A percentile compares a stretch with the other conserved stretches of the same genome.
Conservation (phyloP, 352 stramenopile genomes). For the Globisporangium spiculum region DNA sequence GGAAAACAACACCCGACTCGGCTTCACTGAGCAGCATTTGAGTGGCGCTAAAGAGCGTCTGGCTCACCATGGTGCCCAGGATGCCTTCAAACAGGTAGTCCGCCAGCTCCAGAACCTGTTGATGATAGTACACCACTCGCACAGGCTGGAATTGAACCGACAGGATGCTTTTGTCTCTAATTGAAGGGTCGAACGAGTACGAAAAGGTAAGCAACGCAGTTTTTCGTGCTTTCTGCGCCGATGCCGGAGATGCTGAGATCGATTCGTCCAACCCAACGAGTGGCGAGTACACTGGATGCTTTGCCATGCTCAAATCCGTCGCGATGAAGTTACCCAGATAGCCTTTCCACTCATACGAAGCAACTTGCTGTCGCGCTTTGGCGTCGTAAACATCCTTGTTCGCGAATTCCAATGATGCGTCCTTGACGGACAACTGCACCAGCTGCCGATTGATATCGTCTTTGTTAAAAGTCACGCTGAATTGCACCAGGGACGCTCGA, state of each 20-base stretch:
- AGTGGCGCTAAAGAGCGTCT: conserved; percentile 69
- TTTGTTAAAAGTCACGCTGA: conserved; percentile 85
- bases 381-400: conserved; percentile 12
- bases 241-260: conserved; percentile 7
- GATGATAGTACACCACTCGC: conserved; percentile 81
- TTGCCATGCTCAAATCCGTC: conserved; percentile 66
- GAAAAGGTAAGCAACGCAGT: conserved; percentile 32
- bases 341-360: conserved; percentile 24
- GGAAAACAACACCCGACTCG: conserved; percentile 48
- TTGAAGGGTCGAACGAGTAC: conserved; percentile 20
- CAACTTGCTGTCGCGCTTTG: conserved; percentile 1
- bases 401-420: conserved; percentile 48
- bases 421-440: conserved; percentile 53
- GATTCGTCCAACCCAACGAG: conserved; percentile 61
- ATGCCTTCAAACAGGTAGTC: conserved; percentile 85
- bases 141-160: conserved; percentile 58
- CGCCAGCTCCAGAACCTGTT: conserved; percentile 79
- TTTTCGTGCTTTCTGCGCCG: conserved; percentile 5
- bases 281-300: conserved; percentile 62
- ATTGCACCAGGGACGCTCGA: conserved; percentile 63
- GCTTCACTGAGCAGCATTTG: conserved; percentile 68
- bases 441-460: conserved; percentile 68
- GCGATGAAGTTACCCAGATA: conserved; percentile 74
- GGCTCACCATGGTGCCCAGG: conserved; percentile 62
- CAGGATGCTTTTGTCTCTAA: conserved; percentile 42